These are phyloP conservation scores for Ceratobasidium theobromae DNA, from an alignment of 1,284 basidiomycete genomes.

Conservation along the genomic window DNA sequence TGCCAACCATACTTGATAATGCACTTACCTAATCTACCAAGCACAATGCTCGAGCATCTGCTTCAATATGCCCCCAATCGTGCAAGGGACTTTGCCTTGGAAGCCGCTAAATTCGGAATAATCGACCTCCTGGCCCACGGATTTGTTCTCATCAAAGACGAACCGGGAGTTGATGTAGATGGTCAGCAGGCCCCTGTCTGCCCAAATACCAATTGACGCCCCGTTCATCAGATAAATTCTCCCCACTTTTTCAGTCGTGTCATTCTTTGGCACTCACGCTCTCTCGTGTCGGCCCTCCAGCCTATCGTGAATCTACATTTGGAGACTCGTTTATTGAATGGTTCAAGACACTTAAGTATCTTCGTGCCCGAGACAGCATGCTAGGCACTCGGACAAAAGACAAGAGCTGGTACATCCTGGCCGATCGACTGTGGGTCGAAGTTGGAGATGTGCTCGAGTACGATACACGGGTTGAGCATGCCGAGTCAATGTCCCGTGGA, in stretches of 20 bases:
- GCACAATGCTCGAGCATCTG: neutral
- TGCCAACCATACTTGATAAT: neutral
- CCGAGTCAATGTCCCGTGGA: neutral
- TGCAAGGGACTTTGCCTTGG: neutral
- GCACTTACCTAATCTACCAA: neutral
- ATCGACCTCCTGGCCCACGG: neutral
- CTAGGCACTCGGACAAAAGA: neutral
- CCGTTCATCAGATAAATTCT: neutral
- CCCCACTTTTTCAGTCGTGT: neutral
- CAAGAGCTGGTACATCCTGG: neutral
- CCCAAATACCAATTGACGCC: neutral
- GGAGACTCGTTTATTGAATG: neutral
- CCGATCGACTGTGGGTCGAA: neutral
- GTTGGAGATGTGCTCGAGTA: neutral
- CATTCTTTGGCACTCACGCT: neutral
- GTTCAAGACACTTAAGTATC: neutral
- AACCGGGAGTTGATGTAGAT: neutral
- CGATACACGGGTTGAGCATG: neutral
- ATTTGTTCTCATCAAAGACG: neutral
- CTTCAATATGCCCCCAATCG: neutral
- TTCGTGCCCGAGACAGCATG: neutral
- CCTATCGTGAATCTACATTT: neutral
- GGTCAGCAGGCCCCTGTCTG: neutral
- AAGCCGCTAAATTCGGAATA: neutral
- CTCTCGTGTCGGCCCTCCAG: neutral